phyloP scores from a whole-genome alignment of 768 basidiomycete genomes.

The Lactarius hengduanensis region DNA sequence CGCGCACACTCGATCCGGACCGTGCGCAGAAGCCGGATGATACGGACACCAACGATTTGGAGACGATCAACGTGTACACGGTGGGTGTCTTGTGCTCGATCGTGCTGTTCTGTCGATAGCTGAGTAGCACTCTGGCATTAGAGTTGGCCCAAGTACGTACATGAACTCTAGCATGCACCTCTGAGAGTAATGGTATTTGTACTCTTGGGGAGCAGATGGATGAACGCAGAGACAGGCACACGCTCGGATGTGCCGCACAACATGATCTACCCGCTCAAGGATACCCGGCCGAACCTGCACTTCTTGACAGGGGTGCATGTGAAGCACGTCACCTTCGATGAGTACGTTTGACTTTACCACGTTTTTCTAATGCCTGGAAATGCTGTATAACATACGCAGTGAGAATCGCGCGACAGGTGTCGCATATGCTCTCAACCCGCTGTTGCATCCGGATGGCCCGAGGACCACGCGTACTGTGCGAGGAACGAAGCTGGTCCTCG shows the following conservation, averaged over 20 bases:
- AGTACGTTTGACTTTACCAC: slow-evolving; percentile 32
- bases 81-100: slow-evolving; percentile 13
- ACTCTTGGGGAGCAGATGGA: slow-evolving; percentile 42
- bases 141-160: slow-evolving; percentile 37
- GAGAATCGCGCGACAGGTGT: slow-evolving; percentile 31
- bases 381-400: not conserved
- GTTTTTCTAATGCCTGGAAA: slow-evolving; percentile 27
- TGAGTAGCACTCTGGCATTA: slow-evolving; percentile 18
- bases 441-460: not conserved
- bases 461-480: slow-evolving; percentile 27
- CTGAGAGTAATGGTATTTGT: not conserved
- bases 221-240: slow-evolving; percentile 48
- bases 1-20: slow-evolving; percentile 28
- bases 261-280: slow-evolving; percentile 39
- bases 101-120: not conserved
- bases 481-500: slow-evolving; percentile 39
- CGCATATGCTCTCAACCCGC: not conserved
- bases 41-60: slow-evolving; percentile 29
- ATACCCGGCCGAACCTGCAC: slow-evolving; percentile 35
- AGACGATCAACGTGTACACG: slow-evolving; percentile 31
- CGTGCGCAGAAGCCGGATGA: slow-evolving; percentile 27
- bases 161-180: not conserved
- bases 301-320: slow-evolving; percentile 37
- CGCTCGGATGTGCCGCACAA: slow-evolving; percentile 39
- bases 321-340: slow-evolving; percentile 37